Evolutionary conservation across 23 red algal species (phyloP), one percentile per base, ranked within the genome.

Genomic region (Gracilaria caudata): DNA sequence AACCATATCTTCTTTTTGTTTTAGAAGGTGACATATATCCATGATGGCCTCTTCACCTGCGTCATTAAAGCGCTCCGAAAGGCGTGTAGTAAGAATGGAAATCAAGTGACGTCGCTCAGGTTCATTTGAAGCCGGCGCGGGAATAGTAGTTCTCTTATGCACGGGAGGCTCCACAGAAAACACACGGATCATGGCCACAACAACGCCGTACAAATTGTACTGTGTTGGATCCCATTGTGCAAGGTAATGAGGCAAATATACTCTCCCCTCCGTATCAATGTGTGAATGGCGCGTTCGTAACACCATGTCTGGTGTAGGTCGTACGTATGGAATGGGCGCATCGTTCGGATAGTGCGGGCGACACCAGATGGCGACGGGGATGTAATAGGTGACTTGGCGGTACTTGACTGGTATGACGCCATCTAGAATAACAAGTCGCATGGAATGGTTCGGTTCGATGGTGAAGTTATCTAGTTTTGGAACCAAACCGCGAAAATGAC

Each of bases 321-420:
- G 81, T 24, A 85, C 81, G 33, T 72, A 85, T 17, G 81, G 63
- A 25, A 71, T 63, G 33, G 81, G 81, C 12, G 61, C 59, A 7
- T 85, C 81, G 65, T 85, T 66, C 14, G 81, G 81, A 37, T 85
- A 85, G 63, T 72, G 81, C 0, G 81, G 61, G 44, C 20, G 19
- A 39, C 58, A 68, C 59, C 58, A 85, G 32, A 85, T 85, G 41
- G 45, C 46, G n/a, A 85, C 60, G 39, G 81, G 81, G 37, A 85
- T 85, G 4, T 85, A 32, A 28, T 85, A 85, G 10, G 59, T 85
- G 9, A 71, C 81, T 30, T 56, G 37, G 21, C 61, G 25, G 28
- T 73, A 85, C n/a, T 53, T 85, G 37, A 85, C 60, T 4, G 81
- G 81, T 16, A 85, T 85, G n/a, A 71, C 61, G 8, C 81, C 81